Percentiles rank a stretch among this genome's conserved stretches.
phyloP scores from a whole-genome alignment of 2,329 filamentous ascomycete species.

The Chlorencoelia australis region DNA sequence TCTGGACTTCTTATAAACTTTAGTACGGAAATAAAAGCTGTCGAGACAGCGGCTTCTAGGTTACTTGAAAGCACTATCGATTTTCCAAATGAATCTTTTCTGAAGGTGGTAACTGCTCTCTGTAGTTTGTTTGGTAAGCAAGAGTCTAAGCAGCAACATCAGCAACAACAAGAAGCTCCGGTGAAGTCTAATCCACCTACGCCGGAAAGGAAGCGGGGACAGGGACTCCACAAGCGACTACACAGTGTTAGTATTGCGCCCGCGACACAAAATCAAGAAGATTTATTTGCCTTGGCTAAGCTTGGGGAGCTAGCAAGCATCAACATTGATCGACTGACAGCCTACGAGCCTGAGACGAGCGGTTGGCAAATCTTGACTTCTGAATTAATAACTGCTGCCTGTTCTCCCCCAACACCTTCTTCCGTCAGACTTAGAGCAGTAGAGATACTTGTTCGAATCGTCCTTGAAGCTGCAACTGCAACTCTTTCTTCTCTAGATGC shows the following conservation, averaged over 20 bases:
- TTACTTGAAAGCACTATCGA: slow-evolving; percentile 88
- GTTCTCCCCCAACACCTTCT: slow-evolving; percentile 36
- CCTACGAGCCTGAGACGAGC: slow-evolving; percentile 53
- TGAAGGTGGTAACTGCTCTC: slow-evolving; percentile 65
- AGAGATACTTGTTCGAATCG: slow-evolving; percentile 50
- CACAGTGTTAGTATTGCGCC: slow-evolving; percentile 38
- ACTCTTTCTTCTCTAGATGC: slow-evolving; percentile 43
- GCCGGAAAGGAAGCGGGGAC: slow-evolving; percentile 17
- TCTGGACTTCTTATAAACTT: slow-evolving; percentile 52
- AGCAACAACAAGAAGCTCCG: slow-evolving; percentile 18
- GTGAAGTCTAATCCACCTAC: slow-evolving; percentile 16
- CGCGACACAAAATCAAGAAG: slow-evolving; percentile 47
- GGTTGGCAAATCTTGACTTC: slow-evolving; percentile 64
- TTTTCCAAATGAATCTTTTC: slow-evolving; percentile 75
- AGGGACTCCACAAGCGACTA: slow-evolving; percentile 26
- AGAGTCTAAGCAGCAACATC: slow-evolving; percentile 6
- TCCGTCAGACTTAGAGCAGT: slow-evolving; percentile 51
- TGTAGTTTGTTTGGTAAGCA: slow-evolving; percentile 53
- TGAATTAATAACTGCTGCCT: slow-evolving; percentile 42
- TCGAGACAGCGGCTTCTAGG: slow-evolving; percentile 76
- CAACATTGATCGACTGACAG: slow-evolving; percentile 65
- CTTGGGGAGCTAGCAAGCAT: slow-evolving; percentile 62
- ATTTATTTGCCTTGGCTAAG: slow-evolving; percentile 61
- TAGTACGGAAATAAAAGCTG: slow-evolving; percentile 71
- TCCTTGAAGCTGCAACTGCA: slow-evolving; percentile 46